Evolutionary conservation across 2,329 filamentous ascomycete species (phyloP).

Genomic region (Cadophora malorum): DNA sequence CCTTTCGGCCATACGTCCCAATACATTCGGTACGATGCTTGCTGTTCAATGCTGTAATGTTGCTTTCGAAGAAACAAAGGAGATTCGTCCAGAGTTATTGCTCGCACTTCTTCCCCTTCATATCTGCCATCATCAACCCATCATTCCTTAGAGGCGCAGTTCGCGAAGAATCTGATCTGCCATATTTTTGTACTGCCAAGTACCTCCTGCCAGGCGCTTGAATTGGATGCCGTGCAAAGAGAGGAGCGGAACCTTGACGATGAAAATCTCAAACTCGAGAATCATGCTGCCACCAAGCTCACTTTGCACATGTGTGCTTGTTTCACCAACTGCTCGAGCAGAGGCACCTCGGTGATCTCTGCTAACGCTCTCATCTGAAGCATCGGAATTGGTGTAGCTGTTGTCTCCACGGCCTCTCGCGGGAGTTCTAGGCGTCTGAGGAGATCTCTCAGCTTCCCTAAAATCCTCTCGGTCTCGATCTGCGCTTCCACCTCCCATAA

Average conservation of each 20-base stretch:
- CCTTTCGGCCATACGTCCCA: neutral
- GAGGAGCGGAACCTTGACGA: conserved; percentile 95
- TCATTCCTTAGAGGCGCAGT: conserved; percentile 68
- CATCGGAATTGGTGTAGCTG: conserved; percentile 87
- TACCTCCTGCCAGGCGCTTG: conserved; percentile 93
- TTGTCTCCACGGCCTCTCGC: conserved; percentile 61
- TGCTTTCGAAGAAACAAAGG: conserved; percentile 28
- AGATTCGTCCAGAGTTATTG: conserved; percentile 30
- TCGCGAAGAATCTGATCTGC: conserved; percentile 92
- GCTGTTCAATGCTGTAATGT: conserved; percentile 18
- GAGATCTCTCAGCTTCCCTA: conserved; percentile 62
- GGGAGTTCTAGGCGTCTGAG: conserved; percentile 55
- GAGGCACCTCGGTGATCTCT: conserved; percentile 59
- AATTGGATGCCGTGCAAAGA: conserved; percentile 96
- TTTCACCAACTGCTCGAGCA: conserved; percentile 77
- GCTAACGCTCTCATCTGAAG: conserved; percentile 76
- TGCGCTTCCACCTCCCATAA: conserved; percentile 55
- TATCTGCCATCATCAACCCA: neutral
- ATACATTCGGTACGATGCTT: conserved; percentile 23
- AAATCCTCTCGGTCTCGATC: conserved; percentile 76
- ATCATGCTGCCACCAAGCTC: conserved; percentile 86
- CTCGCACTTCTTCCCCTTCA: conserved; percentile 7
- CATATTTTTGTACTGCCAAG: conserved; percentile 99
- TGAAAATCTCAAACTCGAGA: conserved; percentile 92
- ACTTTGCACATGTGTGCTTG: conserved; percentile 88